A percentile compares a stretch with the other conserved stretches of the same genome.
phyloP scores from a whole-genome alignment of 768 basidiomycete species.

The Rubroboletus pulcherrimus region DNA sequence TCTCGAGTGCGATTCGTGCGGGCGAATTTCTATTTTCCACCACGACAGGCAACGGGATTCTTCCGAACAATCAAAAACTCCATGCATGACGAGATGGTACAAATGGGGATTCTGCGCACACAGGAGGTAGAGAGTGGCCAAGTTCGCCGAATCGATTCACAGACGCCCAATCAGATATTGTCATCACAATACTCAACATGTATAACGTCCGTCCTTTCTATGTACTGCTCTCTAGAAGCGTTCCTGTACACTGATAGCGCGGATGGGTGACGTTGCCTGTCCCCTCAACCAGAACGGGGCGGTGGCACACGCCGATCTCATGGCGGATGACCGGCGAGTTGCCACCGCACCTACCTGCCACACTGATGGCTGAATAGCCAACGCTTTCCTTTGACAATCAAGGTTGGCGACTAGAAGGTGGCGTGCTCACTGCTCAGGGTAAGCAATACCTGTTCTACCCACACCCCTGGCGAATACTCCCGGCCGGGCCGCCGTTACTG shows the following conservation, averaged over 20 bases:
- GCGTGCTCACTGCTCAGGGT: slow-evolving; percentile 18
- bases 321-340: slow-evolving; percentile 21
- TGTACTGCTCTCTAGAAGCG: slow-evolving; percentile 17
- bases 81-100: slow-evolving; percentile 17
- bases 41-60: slow-evolving; percentile 19
- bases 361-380: slow-evolving; percentile 10
- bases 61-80: slow-evolving; percentile 13
- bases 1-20: slow-evolving; percentile 25
- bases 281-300: slow-evolving; percentile 16
- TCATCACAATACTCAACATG: slow-evolving; percentile 23
- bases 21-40: slow-evolving; percentile 18
- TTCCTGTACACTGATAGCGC: slow-evolving; percentile 18
- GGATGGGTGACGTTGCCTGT: slow-evolving; percentile 20
- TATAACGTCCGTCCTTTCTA: slow-evolving; percentile 19
- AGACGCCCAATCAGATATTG: slow-evolving; percentile 19
- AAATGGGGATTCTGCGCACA: slow-evolving; percentile 28
- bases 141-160: slow-evolving; percentile 25
- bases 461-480: slow-evolving; percentile 14
- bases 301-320: slow-evolving; percentile 14
- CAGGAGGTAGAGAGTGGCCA: slow-evolving; percentile 1
- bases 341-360: slow-evolving; percentile 23
- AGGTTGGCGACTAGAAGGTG: slow-evolving; percentile 17
- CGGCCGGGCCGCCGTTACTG: slow-evolving; percentile 11
- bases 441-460: slow-evolving; percentile 4
- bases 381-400: slow-evolving; percentile 13